phyloP scores from a whole-genome alignment of 805 yeast genomes.

The Candida manassasensis region DNA sequence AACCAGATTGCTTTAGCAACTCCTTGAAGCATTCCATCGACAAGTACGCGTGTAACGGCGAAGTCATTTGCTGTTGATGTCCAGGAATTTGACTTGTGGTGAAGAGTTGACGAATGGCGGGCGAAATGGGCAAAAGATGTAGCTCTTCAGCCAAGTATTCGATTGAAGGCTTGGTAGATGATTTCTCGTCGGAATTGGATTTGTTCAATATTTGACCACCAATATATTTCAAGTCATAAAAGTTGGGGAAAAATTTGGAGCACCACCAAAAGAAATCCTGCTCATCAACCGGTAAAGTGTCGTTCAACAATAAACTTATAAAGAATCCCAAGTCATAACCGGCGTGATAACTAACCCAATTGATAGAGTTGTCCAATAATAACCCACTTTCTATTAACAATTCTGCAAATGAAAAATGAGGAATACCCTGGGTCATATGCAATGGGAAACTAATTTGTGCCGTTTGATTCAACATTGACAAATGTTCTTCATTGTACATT shows the following conservation, averaged over 20 bases:
- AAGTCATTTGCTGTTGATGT: conserved; percentile 35
- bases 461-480: conserved; percentile 72
- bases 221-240: conserved; percentile 71
- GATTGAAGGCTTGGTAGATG: conserved; percentile 41
- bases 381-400: conserved; percentile 81
- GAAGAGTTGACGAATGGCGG: conserved; percentile 39
- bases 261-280: conserved; percentile 73
- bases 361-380: conserved; percentile 61
- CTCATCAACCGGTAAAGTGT: conserved; percentile 74
- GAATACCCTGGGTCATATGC: conserved; percentile 74
- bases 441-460: conserved; percentile 74
- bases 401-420: conserved; percentile 76
- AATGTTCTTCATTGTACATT: conserved; percentile 84
- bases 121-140: conserved; percentile 55
- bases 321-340: conserved; percentile 95
- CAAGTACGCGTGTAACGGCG: conserved; percentile 58
- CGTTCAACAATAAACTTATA: conserved; percentile 68
- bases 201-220: conserved; percentile 34
- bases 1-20: conserved; percentile 29
- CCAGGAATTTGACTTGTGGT: conserved; percentile 16
- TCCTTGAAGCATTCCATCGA: conserved; percentile 65
- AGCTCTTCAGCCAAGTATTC: conserved; percentile 69
- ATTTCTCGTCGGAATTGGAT: conserved; percentile 10
- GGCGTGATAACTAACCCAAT: conserved; percentile 89
- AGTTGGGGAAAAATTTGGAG: conserved; percentile 68